Evolutionary conservation across 345 rosid genomes (phyloP).

Genomic region (Luvunga scandens): DNA sequence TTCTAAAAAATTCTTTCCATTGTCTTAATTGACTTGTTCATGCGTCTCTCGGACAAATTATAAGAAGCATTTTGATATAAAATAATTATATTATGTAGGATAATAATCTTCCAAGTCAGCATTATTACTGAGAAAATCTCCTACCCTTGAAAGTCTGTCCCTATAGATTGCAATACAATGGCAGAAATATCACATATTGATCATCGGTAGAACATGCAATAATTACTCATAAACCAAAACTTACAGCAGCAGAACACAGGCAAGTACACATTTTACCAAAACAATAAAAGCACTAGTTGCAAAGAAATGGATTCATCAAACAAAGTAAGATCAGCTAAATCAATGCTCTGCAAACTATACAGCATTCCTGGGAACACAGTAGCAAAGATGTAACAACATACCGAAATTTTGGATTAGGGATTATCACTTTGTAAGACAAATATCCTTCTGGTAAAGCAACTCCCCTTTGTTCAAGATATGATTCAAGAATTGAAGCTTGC

Average conservation of each 20-base stretch:
- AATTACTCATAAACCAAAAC: not conserved
- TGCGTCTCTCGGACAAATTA: not conserved
- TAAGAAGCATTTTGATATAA: not conserved
- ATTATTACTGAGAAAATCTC: not conserved
- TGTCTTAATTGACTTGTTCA: not conserved
- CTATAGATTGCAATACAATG: not conserved
- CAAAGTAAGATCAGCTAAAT: not conserved
- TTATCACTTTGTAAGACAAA: conserved; percentile 73
- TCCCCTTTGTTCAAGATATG: conserved; percentile 90
- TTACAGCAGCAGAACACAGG: not conserved
- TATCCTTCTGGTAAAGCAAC: conserved; percentile 72
- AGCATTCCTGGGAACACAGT: not conserved
- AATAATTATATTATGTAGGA: not conserved
- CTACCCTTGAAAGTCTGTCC: not conserved
- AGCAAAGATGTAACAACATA: conserved; percentile 24
- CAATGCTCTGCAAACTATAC: not conserved
- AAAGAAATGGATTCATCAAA: not conserved
- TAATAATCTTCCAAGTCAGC: not conserved
- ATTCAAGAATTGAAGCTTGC: conserved; percentile 70
- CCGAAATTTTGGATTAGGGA: conserved; percentile 89
- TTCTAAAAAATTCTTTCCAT: not conserved
- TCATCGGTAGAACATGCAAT: not conserved
- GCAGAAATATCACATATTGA: not conserved
- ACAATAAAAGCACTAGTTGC: not conserved
- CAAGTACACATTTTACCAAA: not conserved